phyloP scores from a whole-genome alignment of 352 stramenopile species.

The Globisporangium rhizosaccharum region DNA sequence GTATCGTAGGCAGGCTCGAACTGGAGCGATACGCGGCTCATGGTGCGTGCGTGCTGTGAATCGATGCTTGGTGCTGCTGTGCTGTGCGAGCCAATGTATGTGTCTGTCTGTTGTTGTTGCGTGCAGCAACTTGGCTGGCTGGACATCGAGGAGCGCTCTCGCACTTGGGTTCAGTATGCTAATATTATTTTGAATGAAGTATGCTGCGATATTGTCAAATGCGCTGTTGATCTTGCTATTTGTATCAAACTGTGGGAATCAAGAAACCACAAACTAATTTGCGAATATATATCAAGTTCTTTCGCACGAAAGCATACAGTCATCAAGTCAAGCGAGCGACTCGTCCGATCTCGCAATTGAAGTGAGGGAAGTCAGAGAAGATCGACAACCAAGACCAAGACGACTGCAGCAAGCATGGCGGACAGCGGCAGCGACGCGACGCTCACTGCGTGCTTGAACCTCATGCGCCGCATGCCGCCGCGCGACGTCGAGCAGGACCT shows the following conservation, averaged over 20 bases:
- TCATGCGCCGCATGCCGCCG: slow-evolving; percentile 88
- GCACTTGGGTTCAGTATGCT: background rate
- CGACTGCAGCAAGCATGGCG: slow-evolving; percentile 7
- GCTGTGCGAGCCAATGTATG: background rate
- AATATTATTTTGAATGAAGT: background rate
- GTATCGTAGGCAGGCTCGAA: slow-evolving; percentile 53
- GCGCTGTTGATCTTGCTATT: too few relatives aligned
- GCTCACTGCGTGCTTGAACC: slow-evolving; percentile 82
- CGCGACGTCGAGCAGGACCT: slow-evolving; percentile 81
- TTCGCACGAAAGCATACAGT: too few relatives aligned
- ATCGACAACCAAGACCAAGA: background rate
- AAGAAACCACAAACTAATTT: too few relatives aligned
- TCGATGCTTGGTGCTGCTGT: background rate
- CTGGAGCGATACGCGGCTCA: slow-evolving; percentile 65
- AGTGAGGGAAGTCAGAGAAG: slow-evolving; percentile 1
- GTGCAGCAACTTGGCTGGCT: background rate
- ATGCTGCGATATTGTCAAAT: background rate
- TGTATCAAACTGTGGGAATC: too few relatives aligned
- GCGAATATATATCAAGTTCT: too few relatives aligned
- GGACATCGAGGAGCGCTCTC: background rate
- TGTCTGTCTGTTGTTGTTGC: background rate
- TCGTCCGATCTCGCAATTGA: too few relatives aligned
- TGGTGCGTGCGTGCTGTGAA: slow-evolving; percentile 13
- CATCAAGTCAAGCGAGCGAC: too few relatives aligned
- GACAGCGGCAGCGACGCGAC: slow-evolving; percentile 28